Percentiles rank a stretch among this genome's conserved stretches.
These are phyloP conservation scores for Cercospora sp. DNA, from an alignment of 2,329 filamentous ascomycete species.

Conservation along the genomic window DNA sequence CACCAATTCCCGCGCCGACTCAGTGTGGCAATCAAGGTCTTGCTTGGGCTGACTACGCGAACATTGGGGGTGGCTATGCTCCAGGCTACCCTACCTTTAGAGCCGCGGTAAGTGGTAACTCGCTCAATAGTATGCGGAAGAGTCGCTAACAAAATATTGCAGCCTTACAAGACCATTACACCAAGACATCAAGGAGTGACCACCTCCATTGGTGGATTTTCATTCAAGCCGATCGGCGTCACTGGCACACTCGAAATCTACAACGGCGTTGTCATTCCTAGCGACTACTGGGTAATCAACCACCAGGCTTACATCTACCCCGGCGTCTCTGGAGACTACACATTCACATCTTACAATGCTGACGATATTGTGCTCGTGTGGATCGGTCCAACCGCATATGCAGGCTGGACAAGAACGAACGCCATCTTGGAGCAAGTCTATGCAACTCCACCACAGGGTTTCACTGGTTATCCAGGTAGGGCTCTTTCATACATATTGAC, in stretches of 20 bases:
- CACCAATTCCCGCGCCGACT: not conserved
- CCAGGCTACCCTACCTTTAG: not conserved
- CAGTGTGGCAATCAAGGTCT: not conserved
- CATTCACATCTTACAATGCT: conserved; percentile 26
- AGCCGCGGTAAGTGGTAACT: not conserved
- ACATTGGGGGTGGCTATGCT: not conserved
- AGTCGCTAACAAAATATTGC: not conserved
- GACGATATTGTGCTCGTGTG: conserved; percentile 34
- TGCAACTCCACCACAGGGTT: not conserved
- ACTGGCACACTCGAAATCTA: conserved; percentile 6
- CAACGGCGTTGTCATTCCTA: not conserved
- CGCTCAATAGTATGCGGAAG: not conserved
- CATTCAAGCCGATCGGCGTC: not conserved
- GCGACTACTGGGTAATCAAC: conserved; percentile 18
- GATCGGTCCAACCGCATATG: conserved; percentile 30
- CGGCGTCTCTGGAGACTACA: conserved; percentile 28
- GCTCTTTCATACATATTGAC: not conserved
- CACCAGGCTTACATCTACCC: conserved; percentile 26
- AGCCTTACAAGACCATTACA: not conserved
- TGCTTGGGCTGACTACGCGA: not conserved
- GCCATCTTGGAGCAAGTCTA: conserved; percentile 20
- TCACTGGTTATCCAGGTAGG: not conserved
- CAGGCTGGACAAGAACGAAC: conserved; percentile 27
- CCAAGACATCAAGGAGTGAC: not conserved
- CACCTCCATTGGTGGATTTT: not conserved